These are phyloP conservation scores for Triticum turgidum DNA, from an alignment of 176 grass and related monocot species.

Conservation along the genomic window DNA sequence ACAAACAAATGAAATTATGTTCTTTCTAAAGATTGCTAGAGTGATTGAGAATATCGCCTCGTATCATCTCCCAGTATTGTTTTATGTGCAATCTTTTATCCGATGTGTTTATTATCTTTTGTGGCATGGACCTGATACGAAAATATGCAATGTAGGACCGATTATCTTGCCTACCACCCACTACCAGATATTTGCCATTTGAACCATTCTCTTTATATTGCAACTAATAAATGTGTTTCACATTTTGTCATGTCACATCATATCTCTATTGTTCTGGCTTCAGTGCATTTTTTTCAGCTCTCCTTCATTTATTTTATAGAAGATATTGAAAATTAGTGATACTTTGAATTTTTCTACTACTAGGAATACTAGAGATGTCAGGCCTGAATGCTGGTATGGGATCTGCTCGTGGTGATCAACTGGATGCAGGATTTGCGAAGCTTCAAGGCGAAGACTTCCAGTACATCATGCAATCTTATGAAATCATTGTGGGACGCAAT, in stretches of 20 bases:
- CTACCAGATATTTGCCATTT: neutral
- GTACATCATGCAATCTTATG: slow-evolving; percentile 67
- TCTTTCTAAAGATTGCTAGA: neutral
- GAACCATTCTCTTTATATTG: neutral
- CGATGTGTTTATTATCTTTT: neutral
- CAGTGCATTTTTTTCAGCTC: too few relatives aligned
- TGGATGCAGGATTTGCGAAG: slow-evolving; percentile 61
- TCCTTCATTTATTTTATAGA: too few relatives aligned
- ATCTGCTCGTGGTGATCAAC: neutral
- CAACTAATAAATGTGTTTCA: neutral
- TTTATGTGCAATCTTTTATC: neutral
- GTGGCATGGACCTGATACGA: neutral
- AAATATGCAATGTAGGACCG: neutral
- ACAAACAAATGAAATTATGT: neutral
- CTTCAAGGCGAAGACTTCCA: slow-evolving; percentile 63
- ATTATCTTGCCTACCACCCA: neutral
- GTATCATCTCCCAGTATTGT: neutral
- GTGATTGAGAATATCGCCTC: neutral
- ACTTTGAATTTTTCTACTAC: neutral
- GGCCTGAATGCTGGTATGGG: neutral
- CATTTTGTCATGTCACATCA: neutral
- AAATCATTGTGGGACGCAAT: slow-evolving; percentile 61
- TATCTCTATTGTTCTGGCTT: too few relatives aligned
- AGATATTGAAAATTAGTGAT: too few relatives aligned
- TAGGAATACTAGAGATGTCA: slow-evolving; percentile 1